These are phyloP conservation scores for Cladosporium colombiae DNA, from an alignment of 2,329 filamentous ascomycete genomes.

Conservation along the genomic window DNA sequence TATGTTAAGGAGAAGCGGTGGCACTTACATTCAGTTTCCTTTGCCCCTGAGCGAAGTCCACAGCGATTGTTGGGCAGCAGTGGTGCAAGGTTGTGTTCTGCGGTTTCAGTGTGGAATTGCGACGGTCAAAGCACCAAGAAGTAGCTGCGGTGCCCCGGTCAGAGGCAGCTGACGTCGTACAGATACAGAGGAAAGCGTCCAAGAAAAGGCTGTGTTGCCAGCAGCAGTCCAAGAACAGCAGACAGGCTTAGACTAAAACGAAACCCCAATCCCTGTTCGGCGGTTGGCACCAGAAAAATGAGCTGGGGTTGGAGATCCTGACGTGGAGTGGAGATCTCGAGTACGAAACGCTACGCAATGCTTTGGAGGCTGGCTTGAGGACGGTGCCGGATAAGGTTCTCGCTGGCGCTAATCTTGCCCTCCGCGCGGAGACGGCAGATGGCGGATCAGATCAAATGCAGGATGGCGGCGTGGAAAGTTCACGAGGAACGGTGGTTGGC, in stretches of 20 bases:
- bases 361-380: neutral
- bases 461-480: neutral
- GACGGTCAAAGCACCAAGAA: slow-evolving; percentile 16
- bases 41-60: slow-evolving; percentile 7
- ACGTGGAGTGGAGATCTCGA: slow-evolving; percentile 15
- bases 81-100: slow-evolving; percentile 10
- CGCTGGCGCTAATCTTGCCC: slow-evolving; percentile 13
- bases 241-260: slow-evolving; percentile 5
- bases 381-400: slow-evolving; percentile 18
- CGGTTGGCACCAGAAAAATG: slow-evolving; percentile 6
- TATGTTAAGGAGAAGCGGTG: slow-evolving; percentile 14
- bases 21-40: slow-evolving; percentile 19
- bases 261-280: slow-evolving; percentile 11
- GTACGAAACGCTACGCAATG: slow-evolving; percentile 19
- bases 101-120: slow-evolving; percentile 18
- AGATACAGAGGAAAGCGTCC: slow-evolving; percentile 11
- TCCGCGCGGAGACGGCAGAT: slow-evolving; percentile 17
- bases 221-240: slow-evolving; percentile 17
- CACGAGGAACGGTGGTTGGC: neutral
- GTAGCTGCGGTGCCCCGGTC: slow-evolving; percentile 2
- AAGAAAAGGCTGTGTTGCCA: slow-evolving; percentile 16
- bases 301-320: slow-evolving; percentile 16
- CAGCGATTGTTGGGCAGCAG: slow-evolving; percentile 1
- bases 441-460: neutral
- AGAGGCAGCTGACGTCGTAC: slow-evolving; percentile 11